Base-by-base conservation (phyloP, 495 filamentous ascomycete genomes). In the Penicillium steckii region DNA sequence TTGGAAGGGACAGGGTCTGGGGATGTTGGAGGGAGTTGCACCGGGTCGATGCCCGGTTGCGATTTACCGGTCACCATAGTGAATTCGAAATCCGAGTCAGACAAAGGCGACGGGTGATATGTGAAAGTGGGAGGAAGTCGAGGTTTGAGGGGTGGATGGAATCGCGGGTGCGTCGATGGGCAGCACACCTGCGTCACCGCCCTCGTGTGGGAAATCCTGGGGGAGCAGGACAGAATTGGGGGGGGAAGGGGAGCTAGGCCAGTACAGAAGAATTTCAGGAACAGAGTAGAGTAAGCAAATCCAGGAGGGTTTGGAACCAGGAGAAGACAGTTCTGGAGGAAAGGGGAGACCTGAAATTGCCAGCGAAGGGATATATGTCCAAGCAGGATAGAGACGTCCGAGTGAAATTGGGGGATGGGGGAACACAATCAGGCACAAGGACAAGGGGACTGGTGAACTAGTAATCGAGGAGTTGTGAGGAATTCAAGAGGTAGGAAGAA, bases 31-130 rank as follows among this genome's bases (percentile, higher is more conserved):
- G 67, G 62, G 18, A 57, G 63, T 22, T 69, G 72, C 29, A 69
- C 57, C 35, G 62, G 55, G 47, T 71, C 73, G 41, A 66, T 53
- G 46, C 62, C 67, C 35, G 70, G 61, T 50, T 74, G 72, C 57
- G 74, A 70, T 46, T 71, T 78, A 41, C 67, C 71, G 44, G 73
- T 76, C 55, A 74, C 68, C 71, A 74, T 77, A 48, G 60, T 64
- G 57, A 59, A 49, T 44, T 47, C 46, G 32, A 17, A 44, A 15
- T 38, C 33, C 19, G 48, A 49, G 58, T n/a, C n/a, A n/a, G n/a
- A n/a, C n/a, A n/a, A n/a, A 55, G 45, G 46, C 29, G 54, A 57
- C 25, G 48, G 27, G 19, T 24, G 3, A 19, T 22, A 41, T 44
- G 26, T 21, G 46, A 17, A 13, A 8, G 30, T 18, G 32, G 18